A percentile compares a stretch with the other conserved stretches of the same genome.
Evolutionary conservation across 371 early-diverging fungal species (phyloP).

Genomic region (Polyrhizophydium stewartii): DNA sequence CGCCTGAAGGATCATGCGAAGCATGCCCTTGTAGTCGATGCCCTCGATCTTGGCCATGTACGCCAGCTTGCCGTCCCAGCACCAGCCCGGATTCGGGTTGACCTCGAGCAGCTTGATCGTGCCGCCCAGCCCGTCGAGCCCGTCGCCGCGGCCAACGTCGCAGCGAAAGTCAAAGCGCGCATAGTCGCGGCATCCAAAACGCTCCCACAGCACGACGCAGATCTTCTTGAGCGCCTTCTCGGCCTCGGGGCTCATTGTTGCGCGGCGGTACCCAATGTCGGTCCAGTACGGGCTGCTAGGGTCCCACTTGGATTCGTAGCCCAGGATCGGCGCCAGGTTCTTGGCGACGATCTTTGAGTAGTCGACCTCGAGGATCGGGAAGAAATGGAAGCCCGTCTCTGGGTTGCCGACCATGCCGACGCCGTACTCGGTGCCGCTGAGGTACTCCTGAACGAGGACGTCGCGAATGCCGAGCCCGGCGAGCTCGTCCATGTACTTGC

Average conservation of each 20-base stretch:
- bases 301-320: constrained; percentile 55
- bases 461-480: constrained; percentile 30
- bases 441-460: constrained; percentile 51
- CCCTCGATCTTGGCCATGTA: constrained; percentile 48
- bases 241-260: constrained; percentile 15
- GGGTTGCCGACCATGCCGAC: constrained; percentile 52
- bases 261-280: constrained; percentile 37
- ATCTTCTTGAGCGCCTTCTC: constrained; percentile 16
- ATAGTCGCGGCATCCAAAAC: constrained; percentile 54
- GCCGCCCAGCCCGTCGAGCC: constrained; percentile 10
- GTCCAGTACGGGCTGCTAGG: constrained; percentile 50
- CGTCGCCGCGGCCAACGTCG: constrained; percentile 20
- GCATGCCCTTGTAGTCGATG: constrained; percentile 33
- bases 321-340: constrained; percentile 47
- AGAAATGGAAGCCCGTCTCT: constrained; percentile 46
- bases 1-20: constrained; percentile 39
- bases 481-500: constrained; percentile 35
- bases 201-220: constrained; percentile 42
- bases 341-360: constrained; percentile 35
- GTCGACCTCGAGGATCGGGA: constrained; percentile 51
- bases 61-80: constrained; percentile 56
- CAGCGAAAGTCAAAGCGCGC: constrained; percentile 50
- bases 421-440: constrained; percentile 44
- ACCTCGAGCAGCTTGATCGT: constrained; percentile 49
- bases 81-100: constrained; percentile 57